A percentile compares a stretch with the other conserved stretches of the same genome.
Evolutionary conservation across 2,329 filamentous ascomycete genomes (phyloP).

Genomic region (Septoria petroselini): DNA sequence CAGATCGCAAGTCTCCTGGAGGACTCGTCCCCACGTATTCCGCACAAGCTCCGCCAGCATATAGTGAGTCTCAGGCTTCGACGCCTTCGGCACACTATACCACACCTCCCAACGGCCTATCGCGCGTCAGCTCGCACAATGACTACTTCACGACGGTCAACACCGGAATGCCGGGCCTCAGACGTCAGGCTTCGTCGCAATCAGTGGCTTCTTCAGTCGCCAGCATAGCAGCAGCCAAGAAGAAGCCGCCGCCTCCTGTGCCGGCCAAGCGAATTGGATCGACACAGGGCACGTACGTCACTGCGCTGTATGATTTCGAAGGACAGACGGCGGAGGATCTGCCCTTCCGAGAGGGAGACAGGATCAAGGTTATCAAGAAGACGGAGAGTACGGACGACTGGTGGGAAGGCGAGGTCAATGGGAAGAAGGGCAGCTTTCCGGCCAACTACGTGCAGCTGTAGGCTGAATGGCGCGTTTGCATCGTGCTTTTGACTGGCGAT

Average conservation of each 20-base stretch:
- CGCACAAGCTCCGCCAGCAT: slow-evolving; percentile 21
- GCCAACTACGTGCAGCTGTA: slow-evolving; percentile 64
- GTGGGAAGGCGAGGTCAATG: slow-evolving; percentile 77
- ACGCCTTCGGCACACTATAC: slow-evolving; percentile 38
- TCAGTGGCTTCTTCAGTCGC: slow-evolving; percentile 35
- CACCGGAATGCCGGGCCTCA: slow-evolving; percentile 20
- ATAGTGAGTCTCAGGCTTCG: slow-evolving; percentile 26
- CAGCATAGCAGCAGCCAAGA: slow-evolving; percentile 53
- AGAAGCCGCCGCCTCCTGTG: slow-evolving; percentile 73
- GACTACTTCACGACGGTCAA: slow-evolving; percentile 31
- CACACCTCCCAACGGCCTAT: slow-evolving; percentile 29
- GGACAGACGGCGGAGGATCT: slow-evolving; percentile 69
- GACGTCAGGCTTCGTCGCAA: slow-evolving; percentile 30
- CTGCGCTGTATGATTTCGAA: slow-evolving; percentile 71
- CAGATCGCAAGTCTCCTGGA: slow-evolving; percentile 26
- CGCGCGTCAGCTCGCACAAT: slow-evolving; percentile 23
- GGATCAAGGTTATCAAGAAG: slow-evolving; percentile 73
- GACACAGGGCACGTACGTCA: slow-evolving; percentile 45
- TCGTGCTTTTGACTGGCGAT: not conserved
- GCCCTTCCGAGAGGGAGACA: slow-evolving; percentile 71
- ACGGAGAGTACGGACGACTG: slow-evolving; percentile 79
- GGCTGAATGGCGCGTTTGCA: not conserved
- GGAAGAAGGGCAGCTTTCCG: slow-evolving; percentile 69
- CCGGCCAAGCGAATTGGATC: slow-evolving; percentile 56
- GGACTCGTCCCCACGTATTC: slow-evolving; percentile 18